Evolutionary conservation across 345 rosid genomes (phyloP).

Genomic region (Trapa bicornis): DNA sequence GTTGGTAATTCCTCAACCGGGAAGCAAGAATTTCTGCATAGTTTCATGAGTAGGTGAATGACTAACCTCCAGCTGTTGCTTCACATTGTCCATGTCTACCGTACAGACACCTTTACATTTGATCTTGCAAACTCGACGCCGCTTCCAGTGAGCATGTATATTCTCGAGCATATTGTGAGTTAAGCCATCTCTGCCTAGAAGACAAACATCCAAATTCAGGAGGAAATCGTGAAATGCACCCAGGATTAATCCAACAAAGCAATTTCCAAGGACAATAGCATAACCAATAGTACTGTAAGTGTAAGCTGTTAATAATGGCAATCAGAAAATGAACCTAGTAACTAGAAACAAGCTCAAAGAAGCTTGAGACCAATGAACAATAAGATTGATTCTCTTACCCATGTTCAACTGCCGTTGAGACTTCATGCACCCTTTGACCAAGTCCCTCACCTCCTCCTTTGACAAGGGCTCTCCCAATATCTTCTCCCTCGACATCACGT

Average conservation of each 20-base stretch:
- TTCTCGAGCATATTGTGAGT: conserved; percentile 92
- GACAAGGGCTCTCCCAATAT: conserved; percentile 81
- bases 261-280: not conserved
- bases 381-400: conserved; percentile 27
- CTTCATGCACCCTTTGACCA: conserved; percentile 44
- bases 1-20: not conserved
- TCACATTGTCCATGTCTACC: conserved; percentile 83
- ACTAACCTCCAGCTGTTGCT: conserved; percentile 75
- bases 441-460: conserved; percentile 46
- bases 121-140: conserved; percentile 79
- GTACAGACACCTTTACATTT: conserved; percentile 94
- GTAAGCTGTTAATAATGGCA: too few species aligned
- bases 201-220: conserved; percentile 6
- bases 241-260: not conserved
- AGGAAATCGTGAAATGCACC: not conserved
- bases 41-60: not conserved
- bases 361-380: too few species aligned
- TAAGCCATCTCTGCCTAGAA: conserved; percentile 90
- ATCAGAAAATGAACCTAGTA: not conserved
- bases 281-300: too few species aligned
- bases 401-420: conserved; percentile 69
- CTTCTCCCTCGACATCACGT: conserved; percentile 64
- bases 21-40: not conserved
- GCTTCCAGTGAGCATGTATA: conserved; percentile 82
- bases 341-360: not conserved